Evolutionary conservation across 495 filamentous ascomycete species (phyloP), one percentile per base, ranked within the genome.

Genomic region (Aspergillus baeticus): DNA sequence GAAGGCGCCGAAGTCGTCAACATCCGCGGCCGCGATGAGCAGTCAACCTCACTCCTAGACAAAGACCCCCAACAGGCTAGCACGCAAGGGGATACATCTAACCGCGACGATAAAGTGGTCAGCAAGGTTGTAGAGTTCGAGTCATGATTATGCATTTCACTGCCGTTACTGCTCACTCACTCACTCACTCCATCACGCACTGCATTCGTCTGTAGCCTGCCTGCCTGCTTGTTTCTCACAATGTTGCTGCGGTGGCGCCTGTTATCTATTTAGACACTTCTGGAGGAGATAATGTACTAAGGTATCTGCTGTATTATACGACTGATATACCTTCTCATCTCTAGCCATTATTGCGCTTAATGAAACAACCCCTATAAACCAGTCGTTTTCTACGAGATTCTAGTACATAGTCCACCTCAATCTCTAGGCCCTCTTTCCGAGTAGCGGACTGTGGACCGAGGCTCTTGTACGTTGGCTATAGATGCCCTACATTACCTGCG

Each of bases 101-200:
- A n/a, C 21, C 59, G 54, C 51, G 69, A 70, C 35, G 53, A 63
- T 6, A 62, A 67, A 37, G 65, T 73, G 3, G 65, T 75, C 15
- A 72, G 69, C 45, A 72, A 75, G 49, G 61, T 70, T 42, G 71
- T 74, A 29, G 72, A 75, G 57, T 75, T 75, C 39, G 72, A 75
- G 18, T 72, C 69, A 53, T 72, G 58, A 70, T 23, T 31, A 17
- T 21, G 39, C 46, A 34, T 26, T 37, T 5, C 10, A n/a, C 11
- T 7, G 38, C 13, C 22, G 35, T 17, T 33, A 43, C n/a, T n/a
- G n/a, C n/a, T n/a, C n/a, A n/a, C n/a, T n/a, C n/a, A n/a, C n/a
- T n/a, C n/a, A n/a, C n/a, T n/a, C n/a, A n/a, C 21, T 10, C 34
- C 20, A 41, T 29, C 20, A 14, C 35, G 6, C 6, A 17, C 15